Percentiles rank a stretch among this genome's conserved stretches.
phyloP scores from a whole-genome alignment of 2,329 filamentous ascomycete genomes.

The Sporothrix euskadiensis region DNA sequence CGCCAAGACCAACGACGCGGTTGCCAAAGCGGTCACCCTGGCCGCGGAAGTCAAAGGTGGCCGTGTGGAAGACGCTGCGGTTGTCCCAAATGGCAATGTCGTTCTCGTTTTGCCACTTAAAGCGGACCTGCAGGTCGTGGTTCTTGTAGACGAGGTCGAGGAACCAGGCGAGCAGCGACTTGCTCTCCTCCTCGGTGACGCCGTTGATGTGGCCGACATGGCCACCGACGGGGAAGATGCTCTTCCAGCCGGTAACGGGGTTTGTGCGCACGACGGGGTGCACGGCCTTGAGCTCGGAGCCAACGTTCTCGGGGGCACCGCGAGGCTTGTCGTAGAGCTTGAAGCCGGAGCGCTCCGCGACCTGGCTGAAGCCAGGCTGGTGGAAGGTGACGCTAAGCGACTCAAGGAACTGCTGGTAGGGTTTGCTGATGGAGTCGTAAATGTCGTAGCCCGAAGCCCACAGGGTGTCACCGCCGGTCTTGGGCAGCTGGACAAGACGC shows the following conservation, averaged over 20 bases:
- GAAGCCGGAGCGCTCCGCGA: conserved; percentile 49
- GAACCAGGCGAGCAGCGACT: conserved; percentile 52
- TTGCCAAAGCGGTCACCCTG: conserved; percentile 49
- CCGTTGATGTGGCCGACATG: conserved; percentile 55
- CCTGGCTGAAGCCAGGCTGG: conserved; percentile 51
- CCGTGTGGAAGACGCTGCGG: conserved; percentile 56
- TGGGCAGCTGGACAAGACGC: conserved; percentile 42
- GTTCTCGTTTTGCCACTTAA: conserved; percentile 47
- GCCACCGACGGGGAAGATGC: conserved; percentile 54
- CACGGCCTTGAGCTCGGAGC: conserved; percentile 49
- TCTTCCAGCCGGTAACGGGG: conserved; percentile 60
- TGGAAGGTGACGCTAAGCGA: conserved; percentile 56
- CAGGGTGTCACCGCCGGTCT: conserved; percentile 42
- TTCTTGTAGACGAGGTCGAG: conserved; percentile 53
- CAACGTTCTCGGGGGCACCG: conserved; percentile 54
- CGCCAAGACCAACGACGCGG: conserved; percentile 56
- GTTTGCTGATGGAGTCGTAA: conserved; percentile 51
- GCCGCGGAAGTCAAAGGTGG: conserved; percentile 58
- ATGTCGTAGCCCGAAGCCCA: conserved; percentile 50
- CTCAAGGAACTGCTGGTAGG: conserved; percentile 58
- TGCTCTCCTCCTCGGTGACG: conserved; percentile 50
- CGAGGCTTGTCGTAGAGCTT: conserved; percentile 49
- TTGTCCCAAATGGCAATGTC: conserved; percentile 62
- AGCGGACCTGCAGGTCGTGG: conserved; percentile 57
- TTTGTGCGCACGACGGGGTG: conserved; percentile 60